Evolutionary conservation across 352 stramenopile genomes (phyloP).

Genomic region (Globisporangium megalacanthum): DNA sequence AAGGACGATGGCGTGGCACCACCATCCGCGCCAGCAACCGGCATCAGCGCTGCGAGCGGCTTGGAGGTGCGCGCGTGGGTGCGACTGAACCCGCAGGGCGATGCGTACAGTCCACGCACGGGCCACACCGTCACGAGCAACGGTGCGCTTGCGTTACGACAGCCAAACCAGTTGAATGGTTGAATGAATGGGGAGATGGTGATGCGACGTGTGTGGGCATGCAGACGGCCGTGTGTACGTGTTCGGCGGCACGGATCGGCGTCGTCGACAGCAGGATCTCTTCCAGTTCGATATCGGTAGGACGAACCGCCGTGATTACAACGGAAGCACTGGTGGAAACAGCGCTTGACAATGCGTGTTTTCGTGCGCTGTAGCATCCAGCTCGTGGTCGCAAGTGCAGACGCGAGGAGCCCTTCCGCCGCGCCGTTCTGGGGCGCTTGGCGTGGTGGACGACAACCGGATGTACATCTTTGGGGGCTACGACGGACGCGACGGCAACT

Average conservation of each 20-base stretch:
- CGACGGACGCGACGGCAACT: conserved; percentile 84
- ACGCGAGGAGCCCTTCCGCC: conserved; percentile 57
- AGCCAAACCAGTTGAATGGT: too few species aligned
- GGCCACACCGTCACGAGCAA: conserved; percentile 81
- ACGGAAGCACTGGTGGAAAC: not conserved
- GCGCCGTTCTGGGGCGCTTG: conserved; percentile 70
- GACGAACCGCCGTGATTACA: too few species aligned
- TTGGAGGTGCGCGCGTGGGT: conserved; percentile 74
- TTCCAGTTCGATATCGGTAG: conserved; percentile 79
- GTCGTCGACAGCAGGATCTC: conserved; percentile 76
- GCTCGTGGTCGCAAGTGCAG: conserved; percentile 71
- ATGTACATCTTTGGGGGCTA: conserved; percentile 91
- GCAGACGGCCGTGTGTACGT: conserved; percentile 72
- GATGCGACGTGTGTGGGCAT: not conserved
- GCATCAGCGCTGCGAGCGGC: not conserved
- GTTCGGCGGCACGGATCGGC: conserved; percentile 81
- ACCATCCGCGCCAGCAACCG: too few species aligned
- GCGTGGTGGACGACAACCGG: conserved; percentile 69
- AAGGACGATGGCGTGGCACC: not conserved
- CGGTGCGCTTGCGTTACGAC: conserved; percentile 19
- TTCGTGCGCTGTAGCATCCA: conserved; percentile 22
- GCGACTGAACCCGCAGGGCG: conserved; percentile 65
- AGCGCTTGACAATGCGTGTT: not conserved
- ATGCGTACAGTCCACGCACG: conserved; percentile 80
- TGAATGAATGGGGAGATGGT: not conserved